Evolutionary conservation across 495 filamentous ascomycete genomes (phyloP).

Genomic region (Pyrenopolyporus hunteri): DNA sequence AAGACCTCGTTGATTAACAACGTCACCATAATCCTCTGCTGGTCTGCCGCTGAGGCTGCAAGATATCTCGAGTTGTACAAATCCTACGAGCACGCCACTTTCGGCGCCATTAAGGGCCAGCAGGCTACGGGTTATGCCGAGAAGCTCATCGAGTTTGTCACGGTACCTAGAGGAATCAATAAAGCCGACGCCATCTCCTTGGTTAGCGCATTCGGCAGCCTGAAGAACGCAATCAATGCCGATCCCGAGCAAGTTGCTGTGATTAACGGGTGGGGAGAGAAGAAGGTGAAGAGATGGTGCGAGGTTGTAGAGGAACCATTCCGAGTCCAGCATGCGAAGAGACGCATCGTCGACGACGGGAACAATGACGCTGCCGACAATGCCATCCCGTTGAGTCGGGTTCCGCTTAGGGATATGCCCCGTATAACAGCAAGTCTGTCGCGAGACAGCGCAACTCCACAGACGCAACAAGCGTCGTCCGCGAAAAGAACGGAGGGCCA

Average conservation of each 20-base stretch:
- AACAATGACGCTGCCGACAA: slow-evolving; percentile 37
- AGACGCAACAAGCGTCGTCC: slow-evolving; percentile 15
- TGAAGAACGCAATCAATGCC: slow-evolving; percentile 86
- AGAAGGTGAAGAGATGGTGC: slow-evolving; percentile 87
- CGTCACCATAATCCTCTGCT: slow-evolving; percentile 88
- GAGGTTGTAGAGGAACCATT: slow-evolving; percentile 83
- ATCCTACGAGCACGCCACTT: slow-evolving; percentile 83
- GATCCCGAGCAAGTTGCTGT: slow-evolving; percentile 79
- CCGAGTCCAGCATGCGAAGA: slow-evolving; percentile 69
- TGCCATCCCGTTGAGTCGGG: slow-evolving; percentile 48
- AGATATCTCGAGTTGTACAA: slow-evolving; percentile 95
- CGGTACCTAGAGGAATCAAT: slow-evolving; percentile 85
- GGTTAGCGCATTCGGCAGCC: slow-evolving; percentile 84
- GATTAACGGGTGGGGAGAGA: slow-evolving; percentile 92
- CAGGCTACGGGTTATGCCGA: slow-evolving; percentile 84
- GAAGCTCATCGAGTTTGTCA: slow-evolving; percentile 91
- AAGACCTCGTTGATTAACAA: slow-evolving; percentile 88
- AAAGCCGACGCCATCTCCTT: slow-evolving; percentile 90
- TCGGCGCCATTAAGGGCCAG: slow-evolving; percentile 79
- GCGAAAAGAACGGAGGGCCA: neutral
- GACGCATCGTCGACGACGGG: slow-evolving; percentile 43
- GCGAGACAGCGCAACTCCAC: slow-evolving; percentile 28
- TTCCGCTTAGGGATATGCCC: slow-evolving; percentile 45
- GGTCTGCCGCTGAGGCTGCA: slow-evolving; percentile 90
- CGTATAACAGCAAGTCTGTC: slow-evolving; percentile 37